phyloP scores from a whole-genome alignment of 2,329 filamentous ascomycete species.

The Botrytis elliptica region DNA sequence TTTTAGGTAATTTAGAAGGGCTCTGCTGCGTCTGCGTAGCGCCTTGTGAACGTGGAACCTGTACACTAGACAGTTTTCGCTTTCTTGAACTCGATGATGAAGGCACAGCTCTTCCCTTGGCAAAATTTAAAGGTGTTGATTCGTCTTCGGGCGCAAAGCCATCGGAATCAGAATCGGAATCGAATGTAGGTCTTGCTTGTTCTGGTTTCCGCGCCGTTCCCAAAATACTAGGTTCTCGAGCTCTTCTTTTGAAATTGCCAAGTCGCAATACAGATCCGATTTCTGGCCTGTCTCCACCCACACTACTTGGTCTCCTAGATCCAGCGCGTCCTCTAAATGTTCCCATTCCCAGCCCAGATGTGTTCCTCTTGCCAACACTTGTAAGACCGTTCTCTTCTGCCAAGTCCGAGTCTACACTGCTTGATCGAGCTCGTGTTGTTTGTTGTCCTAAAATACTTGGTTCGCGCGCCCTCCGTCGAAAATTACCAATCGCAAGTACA shows the following conservation, averaged over 20 bases:
- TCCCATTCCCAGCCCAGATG: constrained; percentile 34
- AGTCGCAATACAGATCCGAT: constrained; percentile 49
- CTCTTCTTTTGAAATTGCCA: constrained; percentile 56
- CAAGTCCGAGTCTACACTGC: constrained; percentile 38
- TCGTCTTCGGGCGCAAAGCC: constrained; percentile 64
- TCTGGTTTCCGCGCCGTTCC: constrained; percentile 42
- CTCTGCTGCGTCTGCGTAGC: constrained; percentile 29
- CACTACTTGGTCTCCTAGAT: constrained; percentile 31
- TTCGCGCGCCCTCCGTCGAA: constrained; percentile 58
- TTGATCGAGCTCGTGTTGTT: constrained; percentile 33
- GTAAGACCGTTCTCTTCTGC: constrained; percentile 34
- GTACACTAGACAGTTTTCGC: constrained; percentile 47
- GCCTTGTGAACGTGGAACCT: constrained; percentile 30
- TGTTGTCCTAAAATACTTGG: constrained; percentile 35
- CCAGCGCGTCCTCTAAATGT: constrained; percentile 35
- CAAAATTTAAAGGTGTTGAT: constrained; percentile 62
- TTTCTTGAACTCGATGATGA: constrained; percentile 47
- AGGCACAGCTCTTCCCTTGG: constrained; percentile 36
- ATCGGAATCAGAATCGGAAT: constrained; percentile 45
- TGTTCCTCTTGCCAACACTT: constrained; percentile 34
- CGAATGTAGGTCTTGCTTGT: constrained; percentile 42
- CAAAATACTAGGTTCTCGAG: constrained; percentile 61
- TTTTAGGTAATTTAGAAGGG: constrained; percentile 24
- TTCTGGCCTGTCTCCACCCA: constrained; percentile 32
- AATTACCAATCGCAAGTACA: constrained; percentile 50